Conservation (phyloP, 805 yeast species). For the Saccharomycopsis fermentans region DNA sequence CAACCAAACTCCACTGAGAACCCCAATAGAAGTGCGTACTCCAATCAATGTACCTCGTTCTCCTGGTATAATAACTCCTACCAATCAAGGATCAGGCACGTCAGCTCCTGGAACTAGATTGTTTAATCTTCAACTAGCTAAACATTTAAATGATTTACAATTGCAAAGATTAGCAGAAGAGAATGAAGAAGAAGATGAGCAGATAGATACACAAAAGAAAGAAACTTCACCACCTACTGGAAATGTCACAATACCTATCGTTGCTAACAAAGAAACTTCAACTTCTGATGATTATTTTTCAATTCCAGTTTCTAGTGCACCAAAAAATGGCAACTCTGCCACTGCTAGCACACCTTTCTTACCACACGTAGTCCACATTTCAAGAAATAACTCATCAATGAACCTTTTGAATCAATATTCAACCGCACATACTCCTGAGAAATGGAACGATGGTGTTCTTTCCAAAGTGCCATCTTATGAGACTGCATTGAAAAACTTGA, state of each 20-base stretch:
- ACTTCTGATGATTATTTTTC: conserved; percentile 28
- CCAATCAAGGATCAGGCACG: neutral
- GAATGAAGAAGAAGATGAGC: conserved; percentile 12
- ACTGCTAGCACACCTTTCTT: conserved; percentile 35
- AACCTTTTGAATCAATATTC: conserved; percentile 21
- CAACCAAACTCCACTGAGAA: conserved; percentile 14
- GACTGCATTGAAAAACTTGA: conserved; percentile 50
- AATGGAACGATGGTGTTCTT: conserved; percentile 36
- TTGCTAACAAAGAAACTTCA: neutral
- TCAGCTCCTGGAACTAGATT: conserved; percentile 4
- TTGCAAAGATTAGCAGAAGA: conserved; percentile 33
- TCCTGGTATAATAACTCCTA: conserved; percentile 3
- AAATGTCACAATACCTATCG: neutral
- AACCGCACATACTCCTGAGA: conserved; percentile 20
- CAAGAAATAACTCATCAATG: conserved; percentile 45
- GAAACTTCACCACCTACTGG: neutral
- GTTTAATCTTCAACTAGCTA: conserved; percentile 30
- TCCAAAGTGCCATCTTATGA: conserved; percentile 78
- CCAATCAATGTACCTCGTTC: conserved; percentile 3
- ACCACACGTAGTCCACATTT: conserved; percentile 47
- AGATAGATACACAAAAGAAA: neutral
- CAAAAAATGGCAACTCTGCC: conserved; percentile 16
- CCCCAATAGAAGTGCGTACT: conserved; percentile 22
- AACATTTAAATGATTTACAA: conserved; percentile 42
- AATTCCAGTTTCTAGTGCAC: conserved; percentile 5